These are phyloP conservation scores for Tuber brumale DNA, from an alignment of 495 filamentous ascomycete species.

Conservation along the genomic window DNA sequence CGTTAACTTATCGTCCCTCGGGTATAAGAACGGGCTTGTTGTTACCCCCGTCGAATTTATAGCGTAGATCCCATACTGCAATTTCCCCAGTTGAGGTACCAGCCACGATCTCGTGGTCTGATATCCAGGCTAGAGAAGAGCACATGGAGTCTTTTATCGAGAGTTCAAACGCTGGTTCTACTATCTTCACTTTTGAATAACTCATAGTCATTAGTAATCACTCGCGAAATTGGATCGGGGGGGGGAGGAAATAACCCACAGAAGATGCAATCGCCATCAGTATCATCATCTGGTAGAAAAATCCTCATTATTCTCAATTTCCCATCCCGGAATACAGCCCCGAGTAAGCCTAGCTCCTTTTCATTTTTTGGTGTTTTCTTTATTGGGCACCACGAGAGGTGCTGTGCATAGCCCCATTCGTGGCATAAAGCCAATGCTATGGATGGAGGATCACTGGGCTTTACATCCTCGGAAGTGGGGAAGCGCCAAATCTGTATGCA, in stretches of 20 bases:
- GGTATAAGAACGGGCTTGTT: not conserved
- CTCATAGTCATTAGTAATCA: constrained; percentile 5
- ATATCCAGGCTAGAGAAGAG: constrained; percentile 59
- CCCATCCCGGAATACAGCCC: constrained; percentile 58
- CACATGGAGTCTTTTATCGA: constrained; percentile 49
- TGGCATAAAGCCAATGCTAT: constrained; percentile 52
- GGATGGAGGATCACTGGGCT: constrained; percentile 20
- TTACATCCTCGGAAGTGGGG: constrained; percentile 44
- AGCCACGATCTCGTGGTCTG: constrained; percentile 54
- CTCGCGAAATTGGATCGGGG: not conserved
- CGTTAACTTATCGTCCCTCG: not conserved
- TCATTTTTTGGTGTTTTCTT: constrained; percentile 43
- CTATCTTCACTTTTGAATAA: constrained; percentile 45
- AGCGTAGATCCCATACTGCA: constrained; percentile 52
- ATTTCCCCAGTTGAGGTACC: constrained; percentile 59
- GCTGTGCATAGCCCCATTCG: constrained; percentile 56
- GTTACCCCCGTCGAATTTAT: constrained; percentile 26
- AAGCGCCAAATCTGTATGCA: constrained; percentile 42
- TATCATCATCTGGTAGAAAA: constrained; percentile 35
- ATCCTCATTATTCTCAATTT: constrained; percentile 56
- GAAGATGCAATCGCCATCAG: constrained; percentile 26
- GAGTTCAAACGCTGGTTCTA: constrained; percentile 52
- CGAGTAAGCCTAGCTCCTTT: constrained; percentile 55
- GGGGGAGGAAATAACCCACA: constrained; percentile 1
- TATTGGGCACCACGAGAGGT: constrained; percentile 60